Percentiles rank a stretch among this genome's conserved stretches.
These are phyloP conservation scores for Chamaecrista fasciculata DNA, from an alignment of 306 rosid species.

Conservation along the genomic window DNA sequence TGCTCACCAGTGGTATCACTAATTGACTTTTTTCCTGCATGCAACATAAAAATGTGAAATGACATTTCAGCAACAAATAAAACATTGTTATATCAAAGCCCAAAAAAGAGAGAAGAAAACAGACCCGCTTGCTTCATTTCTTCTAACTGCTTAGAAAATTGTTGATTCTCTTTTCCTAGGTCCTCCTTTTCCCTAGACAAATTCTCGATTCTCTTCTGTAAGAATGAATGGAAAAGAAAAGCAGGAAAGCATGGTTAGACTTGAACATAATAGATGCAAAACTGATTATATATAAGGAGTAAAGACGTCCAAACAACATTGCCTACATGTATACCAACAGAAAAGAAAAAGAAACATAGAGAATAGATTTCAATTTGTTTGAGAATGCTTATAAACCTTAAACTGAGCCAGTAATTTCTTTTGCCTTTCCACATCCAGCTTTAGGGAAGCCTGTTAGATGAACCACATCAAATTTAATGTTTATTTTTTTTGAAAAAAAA, in stretches of 20 bases:
- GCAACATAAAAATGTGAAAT: slow-evolving; percentile 5
- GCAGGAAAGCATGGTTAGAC: neutral
- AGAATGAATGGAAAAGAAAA: slow-evolving; percentile 13
- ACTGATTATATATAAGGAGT: neutral
- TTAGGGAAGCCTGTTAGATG: slow-evolving; percentile 58
- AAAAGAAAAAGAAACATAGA: neutral
- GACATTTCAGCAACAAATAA: slow-evolving; percentile 2
- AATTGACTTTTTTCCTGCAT: slow-evolving; percentile 48
- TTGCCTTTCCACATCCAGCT: slow-evolving; percentile 63
- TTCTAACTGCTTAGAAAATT: slow-evolving; percentile 74
- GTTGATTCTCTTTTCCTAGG: slow-evolving; percentile 60
- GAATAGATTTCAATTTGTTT: neutral
- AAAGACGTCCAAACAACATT: neutral
- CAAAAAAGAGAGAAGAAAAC: neutral
- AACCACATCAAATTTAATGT: slow-evolving; percentile 19
- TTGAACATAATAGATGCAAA: neutral
- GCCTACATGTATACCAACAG: neutral
- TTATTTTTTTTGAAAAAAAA: neutral
- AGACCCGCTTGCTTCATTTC: slow-evolving; percentile 76
- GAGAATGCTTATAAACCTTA: slow-evolving; percentile 49
- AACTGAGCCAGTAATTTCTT: slow-evolving; percentile 44
- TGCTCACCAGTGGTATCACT: slow-evolving; percentile 74
- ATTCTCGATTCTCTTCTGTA: slow-evolving; percentile 56
- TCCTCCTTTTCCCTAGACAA: slow-evolving; percentile 74
- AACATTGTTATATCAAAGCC: neutral